Percentiles rank a stretch among this genome's conserved stretches.
Conservation (phyloP, 1,284 basidiomycete genomes). For the Wolfiporia cocos region DNA sequence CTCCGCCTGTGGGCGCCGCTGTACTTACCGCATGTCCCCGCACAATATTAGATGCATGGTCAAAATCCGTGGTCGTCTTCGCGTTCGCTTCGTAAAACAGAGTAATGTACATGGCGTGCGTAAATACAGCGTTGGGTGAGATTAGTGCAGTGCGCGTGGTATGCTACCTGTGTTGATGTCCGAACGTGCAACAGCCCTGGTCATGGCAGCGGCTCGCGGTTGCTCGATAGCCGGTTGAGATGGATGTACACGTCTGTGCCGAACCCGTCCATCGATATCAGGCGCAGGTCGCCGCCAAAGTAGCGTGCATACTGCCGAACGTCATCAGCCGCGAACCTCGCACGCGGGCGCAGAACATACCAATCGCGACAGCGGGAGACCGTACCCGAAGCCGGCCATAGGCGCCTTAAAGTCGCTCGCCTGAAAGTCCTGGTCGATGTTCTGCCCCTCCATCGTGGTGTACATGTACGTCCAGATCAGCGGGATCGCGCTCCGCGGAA, state of each 20-base stretch:
- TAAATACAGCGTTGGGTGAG: no score
- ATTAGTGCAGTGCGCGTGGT: no score
- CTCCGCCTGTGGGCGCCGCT: no score
- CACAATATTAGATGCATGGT: no score
- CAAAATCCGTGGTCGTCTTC: no score
- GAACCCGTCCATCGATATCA: slow-evolving; percentile 98
- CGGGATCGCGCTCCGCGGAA: slow-evolving; percentile 88
- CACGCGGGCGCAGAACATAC: slow-evolving; percentile 38
- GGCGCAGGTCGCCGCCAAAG: slow-evolving; percentile 93
- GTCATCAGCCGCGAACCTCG: slow-evolving; percentile 4
- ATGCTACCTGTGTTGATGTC: no score
- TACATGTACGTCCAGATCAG: slow-evolving; percentile 99
- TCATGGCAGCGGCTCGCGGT: slow-evolving; percentile 67
- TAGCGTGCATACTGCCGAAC: slow-evolving; percentile 82
- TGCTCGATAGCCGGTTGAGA: slow-evolving; percentile 81
- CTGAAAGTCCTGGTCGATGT: slow-evolving; percentile 83
- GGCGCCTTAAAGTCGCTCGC: slow-evolving; percentile 96
- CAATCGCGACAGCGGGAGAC: slow-evolving; percentile 84
- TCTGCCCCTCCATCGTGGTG: slow-evolving; percentile 93
- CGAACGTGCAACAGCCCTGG: neutral
- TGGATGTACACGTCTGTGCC: slow-evolving; percentile 92
- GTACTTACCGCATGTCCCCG: no score
- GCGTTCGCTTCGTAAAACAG: no score
- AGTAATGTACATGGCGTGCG: no score
- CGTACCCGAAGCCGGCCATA: slow-evolving; percentile 98